A percentile compares a stretch with the other conserved stretches of the same genome.
Evolutionary conservation across 805 yeast species (phyloP).

Genomic region (Pichia membranifaciens): DNA sequence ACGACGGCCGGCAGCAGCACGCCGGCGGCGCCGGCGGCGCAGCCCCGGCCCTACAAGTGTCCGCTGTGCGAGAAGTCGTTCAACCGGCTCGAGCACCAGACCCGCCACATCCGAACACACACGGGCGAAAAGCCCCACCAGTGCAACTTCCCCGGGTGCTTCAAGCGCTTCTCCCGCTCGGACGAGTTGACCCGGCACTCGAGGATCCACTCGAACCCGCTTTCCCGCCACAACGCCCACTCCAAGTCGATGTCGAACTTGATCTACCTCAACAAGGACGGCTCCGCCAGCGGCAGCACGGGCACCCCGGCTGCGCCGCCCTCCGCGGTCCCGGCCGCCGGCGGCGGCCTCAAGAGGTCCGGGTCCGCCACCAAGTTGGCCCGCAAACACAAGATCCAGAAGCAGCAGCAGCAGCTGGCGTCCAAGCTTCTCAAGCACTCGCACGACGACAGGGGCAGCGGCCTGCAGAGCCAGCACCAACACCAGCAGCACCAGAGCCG

Average conservation of each 20-base stretch:
- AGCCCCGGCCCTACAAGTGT: constrained; percentile 71
- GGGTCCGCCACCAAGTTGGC: constrained; percentile 14
- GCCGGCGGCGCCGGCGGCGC: background rate
- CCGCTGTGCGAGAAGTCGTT: constrained; percentile 81
- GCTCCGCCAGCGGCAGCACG: background rate
- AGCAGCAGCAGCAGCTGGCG: constrained; percentile 31
- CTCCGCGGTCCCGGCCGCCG: no score
- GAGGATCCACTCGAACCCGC: constrained; percentile 67
- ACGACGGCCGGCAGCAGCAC: background rate
- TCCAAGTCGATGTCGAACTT: constrained; percentile 8
- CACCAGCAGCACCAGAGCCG: background rate
- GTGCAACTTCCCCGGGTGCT: constrained; percentile 79
- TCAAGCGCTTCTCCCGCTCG: constrained; percentile 69
- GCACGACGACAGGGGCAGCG: background rate
- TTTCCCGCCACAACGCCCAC: constrained; percentile 22
- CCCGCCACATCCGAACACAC: constrained; percentile 86
- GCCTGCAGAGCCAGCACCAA: background rate
- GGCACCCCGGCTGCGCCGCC: no score
- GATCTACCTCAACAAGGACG: background rate
- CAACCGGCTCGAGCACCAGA: constrained; percentile 84
- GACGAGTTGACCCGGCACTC: constrained; percentile 86
- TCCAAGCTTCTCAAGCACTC: constrained; percentile 19
- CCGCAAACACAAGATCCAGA: constrained; percentile 2
- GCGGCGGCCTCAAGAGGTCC: constrained; percentile 11
- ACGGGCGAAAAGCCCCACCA: constrained; percentile 91